Evolutionary conservation across 345 rosid species (phyloP).

Genomic region (Citrus trifoliata): DNA sequence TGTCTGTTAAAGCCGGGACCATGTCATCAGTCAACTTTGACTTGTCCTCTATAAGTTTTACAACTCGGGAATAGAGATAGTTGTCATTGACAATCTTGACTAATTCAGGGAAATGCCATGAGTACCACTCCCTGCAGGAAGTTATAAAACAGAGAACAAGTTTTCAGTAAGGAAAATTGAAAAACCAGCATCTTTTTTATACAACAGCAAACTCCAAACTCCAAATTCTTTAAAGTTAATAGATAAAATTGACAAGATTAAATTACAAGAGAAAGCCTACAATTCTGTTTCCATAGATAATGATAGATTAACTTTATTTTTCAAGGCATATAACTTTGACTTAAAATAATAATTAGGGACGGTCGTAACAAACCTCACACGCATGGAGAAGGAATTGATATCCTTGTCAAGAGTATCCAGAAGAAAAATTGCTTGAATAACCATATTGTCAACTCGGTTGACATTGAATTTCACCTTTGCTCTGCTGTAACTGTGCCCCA

Average conservation of each 20-base stretch:
- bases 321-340: background rate
- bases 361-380: constrained; percentile 69
- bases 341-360: background rate
- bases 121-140: constrained; percentile 88
- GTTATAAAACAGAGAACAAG: constrained; percentile 1
- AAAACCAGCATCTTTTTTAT: background rate
- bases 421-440: constrained; percentile 90
- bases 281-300: background rate
- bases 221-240: background rate
- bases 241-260: background rate
- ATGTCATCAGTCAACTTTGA: constrained; percentile 62
- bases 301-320: background rate
- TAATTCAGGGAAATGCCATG: constrained; percentile 97
- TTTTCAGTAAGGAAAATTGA: background rate
- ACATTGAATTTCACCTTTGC: constrained; percentile 98
- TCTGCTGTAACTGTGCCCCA: constrained; percentile 93
- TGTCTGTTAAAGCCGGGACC: constrained; percentile 56
- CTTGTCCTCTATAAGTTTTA: constrained; percentile 70
- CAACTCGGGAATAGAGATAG: constrained; percentile 73
- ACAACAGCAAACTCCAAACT: background rate
- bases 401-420: constrained; percentile 92
- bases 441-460: constrained; percentile 89
- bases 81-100: constrained; percentile 94
- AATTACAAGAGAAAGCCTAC: background rate
- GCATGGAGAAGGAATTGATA: constrained; percentile 80